phyloP scores from a whole-genome alignment of 805 yeast genomes.

The Yamadazyma nakazawae region DNA sequence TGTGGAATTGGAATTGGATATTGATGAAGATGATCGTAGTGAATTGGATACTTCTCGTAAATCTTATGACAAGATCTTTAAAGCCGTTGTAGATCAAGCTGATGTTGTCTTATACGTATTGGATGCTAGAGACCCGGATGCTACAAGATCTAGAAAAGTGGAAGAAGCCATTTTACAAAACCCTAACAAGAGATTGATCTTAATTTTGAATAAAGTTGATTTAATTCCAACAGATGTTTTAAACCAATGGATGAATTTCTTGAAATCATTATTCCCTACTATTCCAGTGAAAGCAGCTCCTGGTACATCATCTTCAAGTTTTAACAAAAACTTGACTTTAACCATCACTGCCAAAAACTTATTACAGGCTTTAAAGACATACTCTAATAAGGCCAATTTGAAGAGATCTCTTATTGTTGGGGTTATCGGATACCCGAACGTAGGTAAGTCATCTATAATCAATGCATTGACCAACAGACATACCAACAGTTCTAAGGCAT shows the following conservation, averaged over 20 bases:
- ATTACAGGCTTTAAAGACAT: constrained; percentile 78
- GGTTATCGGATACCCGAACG: constrained; percentile 96
- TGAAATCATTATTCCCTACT: constrained; percentile 84
- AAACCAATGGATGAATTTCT: constrained; percentile 77
- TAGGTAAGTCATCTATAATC: constrained; percentile 92
- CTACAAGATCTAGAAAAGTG: constrained; percentile 86
- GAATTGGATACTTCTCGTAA: constrained; percentile 75
- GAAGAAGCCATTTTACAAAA: constrained; percentile 84
- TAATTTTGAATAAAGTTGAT: constrained; percentile 88
- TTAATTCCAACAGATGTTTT: constrained; percentile 82
- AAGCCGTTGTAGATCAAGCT: constrained; percentile 86
- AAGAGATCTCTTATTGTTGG: constrained; percentile 91
- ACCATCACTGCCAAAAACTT: constrained; percentile 69
- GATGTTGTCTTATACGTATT: constrained; percentile 91
- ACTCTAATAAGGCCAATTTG: constrained; percentile 76
- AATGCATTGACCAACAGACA: constrained; percentile 84
- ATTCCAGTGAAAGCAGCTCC: constrained; percentile 82
- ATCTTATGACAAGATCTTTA: constrained; percentile 91
- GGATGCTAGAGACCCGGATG: constrained; percentile 97
- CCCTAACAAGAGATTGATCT: constrained; percentile 79
- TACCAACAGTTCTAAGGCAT: constrained; percentile 60
- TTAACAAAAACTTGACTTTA: constrained; percentile 70
- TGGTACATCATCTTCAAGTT: constrained; percentile 66
- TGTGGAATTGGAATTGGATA: constrained; percentile 32
- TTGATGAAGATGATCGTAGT: constrained; percentile 34